phyloP scores from a whole-genome alignment of 768 basidiomycete species.

The Russula vinacea region DNA sequence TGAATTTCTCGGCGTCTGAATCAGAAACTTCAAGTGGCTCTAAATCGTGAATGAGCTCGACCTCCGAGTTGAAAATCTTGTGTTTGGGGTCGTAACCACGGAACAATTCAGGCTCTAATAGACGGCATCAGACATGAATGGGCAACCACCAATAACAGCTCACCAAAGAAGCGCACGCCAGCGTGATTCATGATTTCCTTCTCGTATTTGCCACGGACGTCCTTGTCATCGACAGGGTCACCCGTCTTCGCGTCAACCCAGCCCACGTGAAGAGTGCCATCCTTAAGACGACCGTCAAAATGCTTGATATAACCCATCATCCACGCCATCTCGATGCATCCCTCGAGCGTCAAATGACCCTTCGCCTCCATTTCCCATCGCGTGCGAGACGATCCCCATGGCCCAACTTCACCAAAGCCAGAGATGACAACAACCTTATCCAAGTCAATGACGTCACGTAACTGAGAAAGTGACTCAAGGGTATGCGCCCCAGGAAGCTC shows the following conservation, averaged over 20 bases:
- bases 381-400: slow-evolving; percentile 97
- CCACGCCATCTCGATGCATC: slow-evolving; percentile 99
- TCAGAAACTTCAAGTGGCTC: slow-evolving; percentile 93
- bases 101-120: slow-evolving; percentile 92
- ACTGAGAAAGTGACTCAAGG: slow-evolving; percentile 67
- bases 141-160: neutral
- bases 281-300: slow-evolving; percentile 94
- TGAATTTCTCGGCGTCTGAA: slow-evolving; percentile 91
- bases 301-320: slow-evolving; percentile 99
- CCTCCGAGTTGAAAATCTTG: slow-evolving; percentile 96
- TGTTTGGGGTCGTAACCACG: slow-evolving; percentile 96
- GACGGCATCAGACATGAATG: slow-evolving; percentile 5
- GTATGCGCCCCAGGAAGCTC: slow-evolving; percentile 67
- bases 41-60: slow-evolving; percentile 93
- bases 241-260: slow-evolving; percentile 95
- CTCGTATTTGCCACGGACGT: slow-evolving; percentile 90
- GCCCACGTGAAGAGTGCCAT: slow-evolving; percentile 89
- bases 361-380: slow-evolving; percentile 99
- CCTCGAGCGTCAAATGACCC: slow-evolving; percentile 96
- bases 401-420: slow-evolving; percentile 95
- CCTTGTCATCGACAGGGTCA: slow-evolving; percentile 97
- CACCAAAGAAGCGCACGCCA: slow-evolving; percentile 92
- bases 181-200: slow-evolving; percentile 88
- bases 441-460: slow-evolving; percentile 87
- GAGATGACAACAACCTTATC: slow-evolving; percentile 96